Percentiles rank a stretch among this genome's conserved stretches.
These are phyloP conservation scores for Coniella lustricola DNA, from an alignment of 2,329 filamentous ascomycete species.

Conservation along the genomic window DNA sequence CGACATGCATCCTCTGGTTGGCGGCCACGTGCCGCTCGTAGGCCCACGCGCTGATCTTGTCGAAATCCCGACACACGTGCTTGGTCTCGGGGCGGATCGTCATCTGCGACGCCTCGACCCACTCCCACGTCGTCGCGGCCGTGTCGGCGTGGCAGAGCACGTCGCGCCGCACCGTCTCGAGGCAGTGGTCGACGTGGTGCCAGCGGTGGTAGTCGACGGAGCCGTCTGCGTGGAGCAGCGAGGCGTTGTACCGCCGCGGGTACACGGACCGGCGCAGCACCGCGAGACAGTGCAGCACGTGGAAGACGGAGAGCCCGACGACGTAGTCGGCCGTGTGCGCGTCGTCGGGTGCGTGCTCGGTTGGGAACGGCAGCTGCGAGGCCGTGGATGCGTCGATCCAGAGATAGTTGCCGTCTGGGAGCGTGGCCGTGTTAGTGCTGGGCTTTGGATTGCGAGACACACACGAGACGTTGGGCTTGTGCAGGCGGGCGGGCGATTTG, in stretches of 20 bases:
- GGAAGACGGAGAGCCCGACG: conserved; percentile 8
- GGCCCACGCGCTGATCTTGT: conserved; percentile 8
- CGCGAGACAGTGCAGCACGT: conserved; percentile 8
- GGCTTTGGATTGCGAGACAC: too few species aligned
- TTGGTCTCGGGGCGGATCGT: conserved; percentile 2
- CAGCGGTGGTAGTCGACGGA: conserved; percentile 6
- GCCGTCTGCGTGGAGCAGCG: conserved; percentile 1
- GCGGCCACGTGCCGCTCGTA: conserved; percentile 1
- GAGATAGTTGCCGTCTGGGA: conserved; percentile 5
- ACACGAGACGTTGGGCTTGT: too few species aligned
- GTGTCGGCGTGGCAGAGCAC: conserved; percentile 9
- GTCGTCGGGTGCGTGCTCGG: not conserved
- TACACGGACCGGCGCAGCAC: conserved; percentile 4
- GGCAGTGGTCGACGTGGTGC: conserved; percentile 9
- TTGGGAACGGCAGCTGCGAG: not conserved
- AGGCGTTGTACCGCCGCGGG: conserved; percentile 8
- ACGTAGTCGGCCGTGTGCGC: conserved; percentile 6
- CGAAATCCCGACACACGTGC: conserved; percentile 7
- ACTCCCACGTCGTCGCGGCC: conserved; percentile 7
- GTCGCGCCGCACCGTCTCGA: conserved; percentile 7
- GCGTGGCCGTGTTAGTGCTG: not conserved
- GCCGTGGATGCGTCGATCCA: not conserved
- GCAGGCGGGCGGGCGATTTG: too few species aligned
- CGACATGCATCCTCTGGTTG: conserved; percentile 4
- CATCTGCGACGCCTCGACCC: conserved; percentile 7